Evolutionary conservation across 2,329 filamentous ascomycete genomes (phyloP).

Genomic region (Exophiala oligosperma): DNA sequence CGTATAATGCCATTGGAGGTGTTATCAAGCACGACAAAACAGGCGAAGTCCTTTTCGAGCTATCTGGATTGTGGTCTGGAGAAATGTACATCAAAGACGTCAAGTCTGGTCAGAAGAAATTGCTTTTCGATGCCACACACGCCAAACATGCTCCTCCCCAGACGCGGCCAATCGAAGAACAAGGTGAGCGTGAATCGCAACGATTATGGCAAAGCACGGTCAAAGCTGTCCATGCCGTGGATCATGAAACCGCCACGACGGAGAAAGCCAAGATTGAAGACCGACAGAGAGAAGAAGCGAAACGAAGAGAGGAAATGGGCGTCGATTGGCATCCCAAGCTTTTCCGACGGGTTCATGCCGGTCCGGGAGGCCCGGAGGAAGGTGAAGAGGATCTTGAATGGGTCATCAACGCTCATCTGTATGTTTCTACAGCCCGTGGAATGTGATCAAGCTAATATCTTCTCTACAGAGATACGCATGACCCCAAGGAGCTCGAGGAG

Average conservation of each 20-base stretch:
- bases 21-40: constrained; percentile 85
- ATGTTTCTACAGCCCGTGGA: constrained; percentile 34
- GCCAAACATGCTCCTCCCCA: constrained; percentile 74
- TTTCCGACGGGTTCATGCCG: constrained; percentile 73
- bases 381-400: constrained; percentile 90
- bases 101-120: constrained; percentile 84
- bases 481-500: constrained; percentile 42
- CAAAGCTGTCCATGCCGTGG: constrained; percentile 76
- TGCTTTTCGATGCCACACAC: constrained; percentile 82
- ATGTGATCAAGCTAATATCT: constrained; percentile 3
- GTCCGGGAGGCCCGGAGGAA: constrained; percentile 70
- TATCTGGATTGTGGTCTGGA: constrained; percentile 89
- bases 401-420: constrained; percentile 90
- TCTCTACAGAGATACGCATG: constrained; percentile 20
- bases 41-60: constrained; percentile 83
- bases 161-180: constrained; percentile 77
- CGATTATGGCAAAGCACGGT: constrained; percentile 81
- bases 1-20: constrained; percentile 94
- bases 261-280: constrained; percentile 98
- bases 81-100: constrained; percentile 92
- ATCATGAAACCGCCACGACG: constrained; percentile 86
- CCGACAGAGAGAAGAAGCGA: constrained; percentile 83
- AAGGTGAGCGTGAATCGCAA: constrained; percentile 88
- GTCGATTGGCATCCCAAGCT: constrained; percentile 86
- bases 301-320: constrained; percentile 72